Evolutionary conservation across 1,284 basidiomycete species (phyloP), one percentile per base, ranked within the genome.

Genomic region (Leccinum subrobustum): DNA sequence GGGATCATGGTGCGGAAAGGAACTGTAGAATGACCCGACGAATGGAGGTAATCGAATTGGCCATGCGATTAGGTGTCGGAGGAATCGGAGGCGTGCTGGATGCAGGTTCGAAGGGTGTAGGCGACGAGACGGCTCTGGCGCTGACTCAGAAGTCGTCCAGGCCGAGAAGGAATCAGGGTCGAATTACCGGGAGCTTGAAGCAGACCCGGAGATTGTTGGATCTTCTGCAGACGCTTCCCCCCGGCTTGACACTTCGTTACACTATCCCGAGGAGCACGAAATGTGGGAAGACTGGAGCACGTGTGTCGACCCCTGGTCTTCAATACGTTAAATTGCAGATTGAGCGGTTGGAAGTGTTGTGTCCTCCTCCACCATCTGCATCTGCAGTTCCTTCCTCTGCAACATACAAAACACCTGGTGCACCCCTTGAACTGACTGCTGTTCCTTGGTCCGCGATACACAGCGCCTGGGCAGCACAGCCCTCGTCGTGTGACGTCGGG

Each of bases 271-370:
- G 56, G 69, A 70, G 50, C 64, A 67, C 61, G 76, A 76, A 54
- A 85, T 91, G 81, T 88, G 88, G 87, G 80, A 86, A 52, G 82
- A 86, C 57, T 91, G 92, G 91, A 89, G 88, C 3, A 79, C 82
- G 58, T 78, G 76, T 57, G 69, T 93, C 47, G 85, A 89, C 70
- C 66, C 81, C 18, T 91, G 92, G 91, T 68, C 81, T 16, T 81
- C 80, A 56, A 85, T 91, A 50, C 82, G 85, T 61, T 83, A 84
- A 63, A 83, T 91, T 66, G 88, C 90, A 52, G 88, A 92, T 74
- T 79, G 84, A 64, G 87, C 88, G 33, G 80, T 92, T 14, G 91
- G 90, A 20, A 82, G 79, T 59, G 83, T 86, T 11, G 78, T 91
- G 63, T 81, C 83, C 11, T 71, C 76, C 48, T 68, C 72, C 27